Conservation (phyloP, 768 basidiomycete genomes). For the Leccinum olivaceopallidum region DNA sequence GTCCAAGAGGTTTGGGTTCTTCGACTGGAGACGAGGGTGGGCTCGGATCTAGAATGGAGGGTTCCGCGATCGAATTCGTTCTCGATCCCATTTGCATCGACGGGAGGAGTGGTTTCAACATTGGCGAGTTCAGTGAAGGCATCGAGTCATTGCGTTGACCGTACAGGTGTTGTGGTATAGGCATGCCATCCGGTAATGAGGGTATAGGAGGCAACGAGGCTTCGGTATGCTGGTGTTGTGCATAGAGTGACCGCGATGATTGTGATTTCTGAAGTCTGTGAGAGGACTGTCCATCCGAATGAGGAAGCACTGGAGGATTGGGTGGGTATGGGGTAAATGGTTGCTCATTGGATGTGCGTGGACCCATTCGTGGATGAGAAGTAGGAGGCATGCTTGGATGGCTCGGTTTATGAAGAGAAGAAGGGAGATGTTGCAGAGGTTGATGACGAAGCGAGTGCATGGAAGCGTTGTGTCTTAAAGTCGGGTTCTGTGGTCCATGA, state of each 20-base stretch:
- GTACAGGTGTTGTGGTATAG: slow-evolving; percentile 30
- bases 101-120: slow-evolving; percentile 57
- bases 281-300: slow-evolving; percentile 48
- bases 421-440: slow-evolving; percentile 20
- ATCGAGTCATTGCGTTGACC: slow-evolving; percentile 22
- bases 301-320: slow-evolving; percentile 19
- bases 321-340: slow-evolving; percentile 12
- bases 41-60: slow-evolving; percentile 66
- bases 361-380: slow-evolving; percentile 20
- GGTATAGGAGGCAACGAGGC: slow-evolving; percentile 39
- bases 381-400: slow-evolving; percentile 13
- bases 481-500: slow-evolving; percentile 7
- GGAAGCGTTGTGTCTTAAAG: slow-evolving; percentile 24
- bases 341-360: slow-evolving; percentile 14
- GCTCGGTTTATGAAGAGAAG: slow-evolving; percentile 12
- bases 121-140: slow-evolving; percentile 34
- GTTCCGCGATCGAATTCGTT: slow-evolving; percentile 49
- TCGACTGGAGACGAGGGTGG: slow-evolving; percentile 82
- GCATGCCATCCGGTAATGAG: slow-evolving; percentile 34
- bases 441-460: slow-evolving; percentile 33
- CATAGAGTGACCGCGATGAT: slow-evolving; percentile 60
- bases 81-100: slow-evolving; percentile 59
- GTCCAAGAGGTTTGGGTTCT: slow-evolving; percentile 56
- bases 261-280: slow-evolving; percentile 48
- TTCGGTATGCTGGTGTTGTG: slow-evolving; percentile 48